Conservation (phyloP, 2,329 filamentous ascomycete genomes). For the Cryphonectria naterciae region DNA sequence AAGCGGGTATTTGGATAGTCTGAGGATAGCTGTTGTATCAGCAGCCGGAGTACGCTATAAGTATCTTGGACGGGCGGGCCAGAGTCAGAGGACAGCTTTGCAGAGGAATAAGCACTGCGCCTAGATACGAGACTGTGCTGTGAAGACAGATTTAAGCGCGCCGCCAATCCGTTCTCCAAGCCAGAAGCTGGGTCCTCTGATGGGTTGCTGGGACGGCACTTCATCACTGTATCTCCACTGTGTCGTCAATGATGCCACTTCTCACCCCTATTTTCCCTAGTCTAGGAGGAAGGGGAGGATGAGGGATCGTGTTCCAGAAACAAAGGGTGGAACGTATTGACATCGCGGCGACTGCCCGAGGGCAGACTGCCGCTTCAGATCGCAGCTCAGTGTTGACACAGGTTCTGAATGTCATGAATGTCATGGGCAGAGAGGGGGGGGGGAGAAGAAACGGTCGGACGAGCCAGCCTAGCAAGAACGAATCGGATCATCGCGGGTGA, state of each 20-base stretch:
- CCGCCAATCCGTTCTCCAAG: neutral
- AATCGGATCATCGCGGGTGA: constrained; percentile 13
- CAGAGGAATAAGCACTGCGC: neutral
- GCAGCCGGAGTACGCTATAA: neutral
- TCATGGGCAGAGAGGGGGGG: neutral
- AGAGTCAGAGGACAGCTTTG: no score
- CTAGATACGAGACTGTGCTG: neutral
- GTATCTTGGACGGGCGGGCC: neutral
- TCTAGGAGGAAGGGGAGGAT: constrained; percentile 8
- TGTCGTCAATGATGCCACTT: neutral
- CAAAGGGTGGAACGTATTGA: neutral
- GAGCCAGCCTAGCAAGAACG: constrained; percentile 2
- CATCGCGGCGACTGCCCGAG: neutral
- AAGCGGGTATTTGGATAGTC: neutral
- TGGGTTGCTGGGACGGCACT: neutral
- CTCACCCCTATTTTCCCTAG: constrained; percentile 5
- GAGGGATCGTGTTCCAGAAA: constrained; percentile 4
- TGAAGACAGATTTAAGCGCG: neutral
- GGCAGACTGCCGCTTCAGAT: neutral
- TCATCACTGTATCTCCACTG: neutral
- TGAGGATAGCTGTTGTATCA: neutral
- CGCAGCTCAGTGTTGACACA: neutral
- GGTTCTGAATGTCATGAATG: neutral
- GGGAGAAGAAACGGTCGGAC: neutral
- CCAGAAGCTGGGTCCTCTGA: neutral